phyloP scores from a whole-genome alignment of 2,329 filamentous ascomycete species.

The Xylaria sp. region DNA sequence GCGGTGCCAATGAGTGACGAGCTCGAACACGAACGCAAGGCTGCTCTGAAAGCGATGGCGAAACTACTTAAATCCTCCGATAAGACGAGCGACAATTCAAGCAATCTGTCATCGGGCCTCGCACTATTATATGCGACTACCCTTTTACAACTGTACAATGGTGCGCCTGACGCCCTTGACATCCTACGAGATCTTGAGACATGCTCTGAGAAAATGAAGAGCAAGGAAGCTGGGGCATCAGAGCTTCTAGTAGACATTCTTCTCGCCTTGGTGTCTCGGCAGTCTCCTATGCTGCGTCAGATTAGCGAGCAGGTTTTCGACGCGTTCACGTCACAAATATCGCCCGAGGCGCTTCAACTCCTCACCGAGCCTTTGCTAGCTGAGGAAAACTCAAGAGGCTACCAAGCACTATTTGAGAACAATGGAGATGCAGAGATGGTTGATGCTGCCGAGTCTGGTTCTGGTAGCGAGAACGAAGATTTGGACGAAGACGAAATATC shows the following conservation, averaged over 20 bases:
- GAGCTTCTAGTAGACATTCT: conserved; percentile 87
- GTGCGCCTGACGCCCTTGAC: conserved; percentile 84
- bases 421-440: conserved; percentile 68
- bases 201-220: conserved; percentile 75
- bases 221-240: conserved; percentile 67
- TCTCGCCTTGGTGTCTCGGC: conserved; percentile 87
- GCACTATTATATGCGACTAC: conserved; percentile 85
- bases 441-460: conserved; percentile 56
- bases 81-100: conserved; percentile 52
- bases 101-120: conserved; percentile 68
- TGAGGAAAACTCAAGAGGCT: conserved; percentile 83
- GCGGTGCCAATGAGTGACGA: conserved; percentile 67
- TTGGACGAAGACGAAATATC: conserved; percentile 56
- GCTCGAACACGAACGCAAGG: conserved; percentile 63
- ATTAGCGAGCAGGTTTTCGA: conserved; percentile 90
- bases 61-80: conserved; percentile 60
- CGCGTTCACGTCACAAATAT: conserved; percentile 81
- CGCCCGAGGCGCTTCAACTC: conserved; percentile 74
- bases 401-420: conserved; percentile 85
- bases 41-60: conserved; percentile 63
- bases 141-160: conserved; percentile 89
- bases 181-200: conserved; percentile 84
- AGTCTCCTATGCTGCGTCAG: conserved; percentile 84
- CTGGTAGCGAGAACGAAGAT: conserved; percentile 55
- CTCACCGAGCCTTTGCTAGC: conserved; percentile 76